Conservation (phyloP, 1,284 basidiomycete species). For the Cystobasidium pallidum region DNA sequence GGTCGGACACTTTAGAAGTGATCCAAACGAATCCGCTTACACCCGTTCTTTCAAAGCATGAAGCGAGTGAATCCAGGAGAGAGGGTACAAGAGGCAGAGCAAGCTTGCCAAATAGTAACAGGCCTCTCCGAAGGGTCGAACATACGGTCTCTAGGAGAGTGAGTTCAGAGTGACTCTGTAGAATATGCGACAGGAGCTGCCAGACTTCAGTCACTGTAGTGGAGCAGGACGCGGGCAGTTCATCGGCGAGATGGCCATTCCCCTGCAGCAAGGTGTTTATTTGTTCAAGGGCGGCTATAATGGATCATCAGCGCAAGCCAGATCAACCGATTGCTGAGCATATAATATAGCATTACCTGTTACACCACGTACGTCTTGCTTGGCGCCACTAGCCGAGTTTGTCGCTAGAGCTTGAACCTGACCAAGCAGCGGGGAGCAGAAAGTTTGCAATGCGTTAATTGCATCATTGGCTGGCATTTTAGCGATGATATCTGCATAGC, state of each 20-base stretch:
- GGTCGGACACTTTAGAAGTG: conserved; percentile 69
- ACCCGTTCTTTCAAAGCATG: conserved; percentile 77
- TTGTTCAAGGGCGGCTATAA: conserved; percentile 78
- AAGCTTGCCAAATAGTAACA: conserved; percentile 76
- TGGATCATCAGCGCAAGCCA: not conserved
- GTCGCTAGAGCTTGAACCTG: conserved; percentile 58
- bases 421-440: conserved; percentile 66
- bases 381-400: conserved; percentile 64
- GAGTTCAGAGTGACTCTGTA: conserved; percentile 76
- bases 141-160: conserved; percentile 83
- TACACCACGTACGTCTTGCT: conserved; percentile 63
- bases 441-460: conserved; percentile 79
- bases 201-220: conserved; percentile 80
- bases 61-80: conserved; percentile 73
- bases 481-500: conserved; percentile 90
- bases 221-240: conserved; percentile 76
- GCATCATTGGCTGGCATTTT: conserved; percentile 81
- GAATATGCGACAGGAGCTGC: conserved; percentile 77
- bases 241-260: conserved; percentile 76
- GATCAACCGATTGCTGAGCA: conserved; percentile 33
- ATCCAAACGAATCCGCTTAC: conserved; percentile 94
- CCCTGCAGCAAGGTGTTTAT: conserved; percentile 83
- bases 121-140: conserved; percentile 81
- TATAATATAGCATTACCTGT: conserved; percentile 52
- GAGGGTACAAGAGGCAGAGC: conserved; percentile 71